These are phyloP conservation scores for Fusarium nurragi DNA, from an alignment of 2,329 filamentous ascomycete species.

Conservation along the genomic window DNA sequence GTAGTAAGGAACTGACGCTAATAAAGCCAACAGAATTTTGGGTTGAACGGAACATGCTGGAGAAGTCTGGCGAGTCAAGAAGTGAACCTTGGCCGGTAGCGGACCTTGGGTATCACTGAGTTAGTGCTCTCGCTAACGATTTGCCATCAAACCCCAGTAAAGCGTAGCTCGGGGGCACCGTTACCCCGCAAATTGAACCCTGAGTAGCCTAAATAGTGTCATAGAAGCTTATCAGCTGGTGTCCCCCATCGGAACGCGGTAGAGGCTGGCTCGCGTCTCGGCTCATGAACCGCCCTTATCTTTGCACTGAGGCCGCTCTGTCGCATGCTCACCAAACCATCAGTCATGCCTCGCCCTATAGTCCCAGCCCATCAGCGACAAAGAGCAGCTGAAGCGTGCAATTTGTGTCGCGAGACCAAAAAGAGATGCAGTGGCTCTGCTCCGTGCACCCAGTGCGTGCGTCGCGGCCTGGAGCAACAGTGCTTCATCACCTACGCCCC, in stretches of 20 bases:
- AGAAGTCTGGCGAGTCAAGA: no score
- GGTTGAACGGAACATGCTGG: no score
- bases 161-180: not conserved
- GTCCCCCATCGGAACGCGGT: conserved; percentile 9
- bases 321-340: not conserved
- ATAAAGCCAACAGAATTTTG: no score
- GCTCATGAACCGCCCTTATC: not conserved
- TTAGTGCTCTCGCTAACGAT: not conserved
- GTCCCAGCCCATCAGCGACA: conserved; percentile 60
- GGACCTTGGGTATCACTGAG: not conserved
- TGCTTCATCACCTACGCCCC: conserved; percentile 51
- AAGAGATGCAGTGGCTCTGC: conserved; percentile 60
- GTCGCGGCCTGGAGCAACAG: conserved; percentile 52
- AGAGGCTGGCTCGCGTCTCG: no score
- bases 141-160: not conserved
- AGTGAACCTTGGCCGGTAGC: not conserved
- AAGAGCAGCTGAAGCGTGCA: conserved; percentile 59
- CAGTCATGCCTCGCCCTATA: conserved; percentile 61
- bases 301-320: no score
- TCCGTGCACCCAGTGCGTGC: conserved; percentile 59
- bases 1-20: no score
- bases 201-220: not conserved
- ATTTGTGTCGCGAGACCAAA: conserved; percentile 59
- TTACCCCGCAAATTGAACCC: conserved; percentile 21
- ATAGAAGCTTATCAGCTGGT: conserved; percentile 8